Percentiles rank a stretch among this genome's conserved stretches.
Conservation (phyloP, 108 stramenopile species). For the Pinguiococcus pyrenoidosus region DNA sequence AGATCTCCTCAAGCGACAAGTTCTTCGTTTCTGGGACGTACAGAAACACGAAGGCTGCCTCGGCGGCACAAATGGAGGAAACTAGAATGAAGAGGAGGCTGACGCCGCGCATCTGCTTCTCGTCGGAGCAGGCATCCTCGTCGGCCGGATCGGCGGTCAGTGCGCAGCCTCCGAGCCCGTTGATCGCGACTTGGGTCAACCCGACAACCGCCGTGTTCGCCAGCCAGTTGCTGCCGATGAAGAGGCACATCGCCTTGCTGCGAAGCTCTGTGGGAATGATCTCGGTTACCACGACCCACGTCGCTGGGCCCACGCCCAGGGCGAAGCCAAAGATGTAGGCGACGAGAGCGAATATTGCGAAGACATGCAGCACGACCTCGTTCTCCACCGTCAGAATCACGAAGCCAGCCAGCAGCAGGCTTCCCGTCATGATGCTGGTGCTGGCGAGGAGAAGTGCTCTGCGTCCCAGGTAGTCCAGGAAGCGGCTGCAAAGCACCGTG, state of each 20-base stretch:
- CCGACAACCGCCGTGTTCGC: slow-evolving; percentile 1
- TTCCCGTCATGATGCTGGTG: slow-evolving; percentile 12
- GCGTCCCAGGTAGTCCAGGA: slow-evolving; percentile 24
- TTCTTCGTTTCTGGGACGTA: no score
- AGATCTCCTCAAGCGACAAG: no score
- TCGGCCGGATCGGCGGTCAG: no score
- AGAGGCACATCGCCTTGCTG: slow-evolving; percentile 20
- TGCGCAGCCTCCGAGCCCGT: background rate
- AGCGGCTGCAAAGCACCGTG: slow-evolving; percentile 7
- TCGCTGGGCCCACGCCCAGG: slow-evolving; percentile 18
- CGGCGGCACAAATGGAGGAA: no score
- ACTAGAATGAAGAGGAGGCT: no score
- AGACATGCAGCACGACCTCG: background rate
- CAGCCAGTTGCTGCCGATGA: slow-evolving; percentile 26
- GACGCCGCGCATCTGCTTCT: no score
- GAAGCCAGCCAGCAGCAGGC: slow-evolving; percentile 10
- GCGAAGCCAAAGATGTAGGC: slow-evolving; percentile 32
- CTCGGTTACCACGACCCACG: slow-evolving; percentile 30
- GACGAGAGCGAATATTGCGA: slow-evolving; percentile 24
- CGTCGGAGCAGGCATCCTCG: no score
- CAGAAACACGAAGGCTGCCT: no score
- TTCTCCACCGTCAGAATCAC: slow-evolving; percentile 5
- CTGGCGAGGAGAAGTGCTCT: slow-evolving; percentile 16
- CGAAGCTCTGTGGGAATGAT: slow-evolving; percentile 30
- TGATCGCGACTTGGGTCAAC: background rate